Percentiles rank a stretch among this genome's conserved stretches.
phyloP scores from a whole-genome alignment of 192 early-diverging fungal genomes.

The Oehlia diaphana region DNA sequence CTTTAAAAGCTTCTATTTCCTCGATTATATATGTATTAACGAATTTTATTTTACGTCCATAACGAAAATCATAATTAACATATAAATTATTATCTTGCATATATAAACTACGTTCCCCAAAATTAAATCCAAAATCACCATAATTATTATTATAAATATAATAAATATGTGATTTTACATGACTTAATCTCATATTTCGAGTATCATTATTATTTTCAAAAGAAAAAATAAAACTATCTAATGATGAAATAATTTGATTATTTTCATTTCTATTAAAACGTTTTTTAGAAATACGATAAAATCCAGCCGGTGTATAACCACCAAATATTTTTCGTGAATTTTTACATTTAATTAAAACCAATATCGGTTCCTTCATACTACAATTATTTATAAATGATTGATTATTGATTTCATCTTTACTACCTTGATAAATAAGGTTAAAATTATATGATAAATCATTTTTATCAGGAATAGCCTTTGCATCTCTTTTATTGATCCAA shows the following conservation, averaged over 20 bases:
- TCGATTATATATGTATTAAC: background rate
- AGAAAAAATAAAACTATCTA: too few relatives aligned
- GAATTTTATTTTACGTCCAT: too few relatives aligned
- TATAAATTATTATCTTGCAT: background rate
- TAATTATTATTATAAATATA: background rate
- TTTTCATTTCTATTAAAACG: too few relatives aligned
- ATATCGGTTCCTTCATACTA: too few relatives aligned
- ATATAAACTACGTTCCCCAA: background rate
- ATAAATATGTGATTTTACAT: too few relatives aligned
- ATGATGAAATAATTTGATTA: too few relatives aligned
- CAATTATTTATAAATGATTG: too few relatives aligned
- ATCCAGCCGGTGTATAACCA: background rate
- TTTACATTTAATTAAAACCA: too few relatives aligned
- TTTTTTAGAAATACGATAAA: too few relatives aligned
- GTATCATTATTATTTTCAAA: too few relatives aligned
- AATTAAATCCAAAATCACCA: background rate
- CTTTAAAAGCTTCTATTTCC: background rate
- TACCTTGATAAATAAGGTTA: conserved; percentile 3
- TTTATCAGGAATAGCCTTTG: background rate
- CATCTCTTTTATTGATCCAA: conserved; percentile 10
- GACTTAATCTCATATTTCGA: too few relatives aligned
- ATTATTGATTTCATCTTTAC: background rate
- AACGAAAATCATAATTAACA: background rate
- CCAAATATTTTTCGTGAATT: background rate
- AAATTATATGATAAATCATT: background rate